Evolutionary conservation across 2,329 filamentous ascomycete genomes (phyloP).

Genomic region (Davidsoniella eucalypti): DNA sequence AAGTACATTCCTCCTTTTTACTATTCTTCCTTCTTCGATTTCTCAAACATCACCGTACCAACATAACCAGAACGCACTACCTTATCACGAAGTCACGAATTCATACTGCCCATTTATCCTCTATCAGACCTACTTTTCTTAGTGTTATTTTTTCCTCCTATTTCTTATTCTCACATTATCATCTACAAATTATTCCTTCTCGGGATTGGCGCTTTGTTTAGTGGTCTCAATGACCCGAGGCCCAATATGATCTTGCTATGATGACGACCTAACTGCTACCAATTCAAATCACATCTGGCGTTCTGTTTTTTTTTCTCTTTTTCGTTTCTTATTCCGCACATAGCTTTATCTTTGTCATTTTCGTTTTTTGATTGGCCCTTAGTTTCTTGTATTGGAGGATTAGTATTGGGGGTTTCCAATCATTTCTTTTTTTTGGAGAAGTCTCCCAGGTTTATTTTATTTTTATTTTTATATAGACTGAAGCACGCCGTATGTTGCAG

Average conservation of each 20-base stretch:
- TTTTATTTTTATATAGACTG: no score
- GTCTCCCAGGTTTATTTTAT: no score
- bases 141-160: conserved; percentile 8
- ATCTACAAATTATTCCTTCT: conserved; percentile 8
- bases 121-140: conserved; percentile 10
- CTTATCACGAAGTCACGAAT: conserved; percentile 19
- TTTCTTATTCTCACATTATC: conserved; percentile 8
- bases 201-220: conserved; percentile 1
- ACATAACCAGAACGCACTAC: conserved; percentile 14
- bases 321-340: conserved; percentile 4
- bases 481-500: not conserved
- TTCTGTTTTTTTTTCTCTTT: not conserved
- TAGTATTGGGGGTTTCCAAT: no score
- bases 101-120: conserved; percentile 2
- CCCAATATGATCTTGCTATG: conserved; percentile 6
- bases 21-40: not conserved
- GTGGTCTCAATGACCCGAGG: not conserved
- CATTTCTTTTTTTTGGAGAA: no score
- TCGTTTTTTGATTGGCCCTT: not conserved
- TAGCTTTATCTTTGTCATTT: conserved; percentile 1
- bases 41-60: not conserved
- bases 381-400: no score
- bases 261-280: conserved; percentile 5
- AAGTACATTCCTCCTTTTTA: not conserved
- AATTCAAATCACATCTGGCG: not conserved